Conservation (phyloP, 2,329 filamentous ascomycete species). For the Trichoderma sp. region DNA sequence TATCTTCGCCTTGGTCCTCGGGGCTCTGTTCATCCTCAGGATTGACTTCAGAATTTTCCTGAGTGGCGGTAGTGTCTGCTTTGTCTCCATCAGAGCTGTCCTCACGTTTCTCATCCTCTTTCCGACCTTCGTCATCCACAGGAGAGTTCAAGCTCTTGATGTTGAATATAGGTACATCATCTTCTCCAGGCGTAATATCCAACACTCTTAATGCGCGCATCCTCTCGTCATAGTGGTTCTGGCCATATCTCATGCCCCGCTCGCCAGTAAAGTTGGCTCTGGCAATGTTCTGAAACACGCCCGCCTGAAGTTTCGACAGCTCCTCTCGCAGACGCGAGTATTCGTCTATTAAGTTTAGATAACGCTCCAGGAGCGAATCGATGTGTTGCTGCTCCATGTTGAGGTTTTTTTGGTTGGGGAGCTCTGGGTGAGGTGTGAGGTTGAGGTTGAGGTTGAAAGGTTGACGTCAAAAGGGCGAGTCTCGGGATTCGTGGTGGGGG, state of each 20-base stretch:
- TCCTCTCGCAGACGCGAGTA: constrained; percentile 59
- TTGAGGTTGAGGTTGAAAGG: neutral
- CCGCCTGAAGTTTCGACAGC: constrained; percentile 53
- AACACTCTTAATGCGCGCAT: constrained; percentile 61
- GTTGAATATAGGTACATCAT: neutral
- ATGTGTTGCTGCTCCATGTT: constrained; percentile 41
- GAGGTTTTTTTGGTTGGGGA: neutral
- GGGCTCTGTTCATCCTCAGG: neutral
- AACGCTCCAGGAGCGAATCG: constrained; percentile 62
- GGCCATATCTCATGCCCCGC: constrained; percentile 62
- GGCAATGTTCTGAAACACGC: constrained; percentile 60
- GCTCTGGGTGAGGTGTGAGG: neutral
- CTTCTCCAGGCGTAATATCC: constrained; percentile 22
- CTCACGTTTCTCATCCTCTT: constrained; percentile 5
- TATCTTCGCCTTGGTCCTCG: neutral
- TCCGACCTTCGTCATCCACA: neutral
- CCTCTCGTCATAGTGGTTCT: constrained; percentile 68
- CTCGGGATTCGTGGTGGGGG: neutral
- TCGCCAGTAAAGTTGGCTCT: constrained; percentile 72
- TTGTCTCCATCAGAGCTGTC: neutral
- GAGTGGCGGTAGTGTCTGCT: neutral
- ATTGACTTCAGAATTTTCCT: neutral
- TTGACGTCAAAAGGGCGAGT: constrained; percentile 5
- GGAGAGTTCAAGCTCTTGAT: constrained; percentile 11
- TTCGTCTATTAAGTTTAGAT: constrained; percentile 63